Conservation (phyloP, 192 early-diverging fungal genomes). For the Coemansia sp. region DNA sequence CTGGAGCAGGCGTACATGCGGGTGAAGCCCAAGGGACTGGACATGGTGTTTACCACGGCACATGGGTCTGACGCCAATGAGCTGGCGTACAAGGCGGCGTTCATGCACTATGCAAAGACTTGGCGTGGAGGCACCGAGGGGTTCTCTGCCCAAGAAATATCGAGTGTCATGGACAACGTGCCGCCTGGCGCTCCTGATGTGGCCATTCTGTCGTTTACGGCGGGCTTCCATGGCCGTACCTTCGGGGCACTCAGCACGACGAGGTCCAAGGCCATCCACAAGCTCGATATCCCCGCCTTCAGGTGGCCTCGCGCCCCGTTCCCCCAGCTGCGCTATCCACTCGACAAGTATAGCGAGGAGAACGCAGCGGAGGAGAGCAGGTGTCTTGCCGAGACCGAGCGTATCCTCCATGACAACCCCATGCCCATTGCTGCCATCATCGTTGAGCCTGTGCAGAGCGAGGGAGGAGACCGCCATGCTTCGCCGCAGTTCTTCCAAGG, state of each 20-base stretch:
- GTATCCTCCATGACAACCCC: slow-evolving; percentile 49
- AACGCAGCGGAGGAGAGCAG: slow-evolving; percentile 61
- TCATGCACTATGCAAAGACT: slow-evolving; percentile 63
- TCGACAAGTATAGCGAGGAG: slow-evolving; percentile 58
- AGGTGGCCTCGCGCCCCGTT: slow-evolving; percentile 64
- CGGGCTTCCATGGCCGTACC: slow-evolving; percentile 67
- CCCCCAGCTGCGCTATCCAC: slow-evolving; percentile 66
- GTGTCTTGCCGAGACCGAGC: slow-evolving; percentile 56
- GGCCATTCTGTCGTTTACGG: slow-evolving; percentile 64
- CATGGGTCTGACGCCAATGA: slow-evolving; percentile 77
- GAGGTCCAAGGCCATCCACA: slow-evolving; percentile 69
- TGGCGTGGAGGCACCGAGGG: slow-evolving; percentile 41
- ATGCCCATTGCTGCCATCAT: slow-evolving; percentile 64
- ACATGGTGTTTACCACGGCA: slow-evolving; percentile 70
- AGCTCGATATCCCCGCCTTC: slow-evolving; percentile 75
- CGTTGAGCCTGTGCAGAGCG: slow-evolving; percentile 72
- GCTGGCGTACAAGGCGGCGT: slow-evolving; percentile 72
- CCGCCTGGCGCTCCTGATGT: slow-evolving; percentile 65
- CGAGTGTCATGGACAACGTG: slow-evolving; percentile 63
- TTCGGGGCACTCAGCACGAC: slow-evolving; percentile 71
- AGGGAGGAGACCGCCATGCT: slow-evolving; percentile 69
- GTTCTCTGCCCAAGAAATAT: slow-evolving; percentile 45
- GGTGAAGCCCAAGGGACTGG: slow-evolving; percentile 65
- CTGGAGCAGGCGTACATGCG: slow-evolving; percentile 65
- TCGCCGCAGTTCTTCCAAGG: slow-evolving; percentile 66